Conservation (phyloP, 805 yeast species). For the Saturnispora dispora region DNA sequence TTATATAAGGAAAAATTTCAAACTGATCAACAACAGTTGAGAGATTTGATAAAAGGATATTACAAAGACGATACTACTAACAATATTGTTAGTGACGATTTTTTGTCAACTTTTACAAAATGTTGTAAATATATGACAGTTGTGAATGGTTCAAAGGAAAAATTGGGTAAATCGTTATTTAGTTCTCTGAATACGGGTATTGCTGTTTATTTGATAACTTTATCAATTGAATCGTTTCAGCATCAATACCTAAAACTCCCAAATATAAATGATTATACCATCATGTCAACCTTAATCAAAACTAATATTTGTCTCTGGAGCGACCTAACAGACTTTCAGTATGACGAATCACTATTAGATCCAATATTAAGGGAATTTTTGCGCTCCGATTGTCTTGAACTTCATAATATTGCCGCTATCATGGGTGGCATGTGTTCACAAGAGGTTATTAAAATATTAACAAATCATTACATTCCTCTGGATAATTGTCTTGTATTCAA, state of each 20-base stretch:
- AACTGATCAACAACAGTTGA: slow-evolving; percentile 37
- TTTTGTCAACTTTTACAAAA: slow-evolving; percentile 46
- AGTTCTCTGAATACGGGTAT: neutral
- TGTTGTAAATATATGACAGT: slow-evolving; percentile 47
- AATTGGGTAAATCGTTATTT: neutral
- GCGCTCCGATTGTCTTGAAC: slow-evolving; percentile 33
- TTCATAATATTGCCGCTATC: slow-evolving; percentile 55
- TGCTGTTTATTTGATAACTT: slow-evolving; percentile 35
- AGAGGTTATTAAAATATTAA: slow-evolving; percentile 66
- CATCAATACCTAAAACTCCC: slow-evolving; percentile 18
- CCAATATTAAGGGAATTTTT: slow-evolving; percentile 35
- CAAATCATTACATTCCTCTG: slow-evolving; percentile 74
- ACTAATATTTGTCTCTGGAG: slow-evolving; percentile 18
- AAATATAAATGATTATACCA: slow-evolving; percentile 14
- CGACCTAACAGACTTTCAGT: neutral
- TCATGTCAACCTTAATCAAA: slow-evolving; percentile 19
- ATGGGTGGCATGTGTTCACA: slow-evolving; percentile 85
- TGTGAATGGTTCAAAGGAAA: slow-evolving; percentile 5
- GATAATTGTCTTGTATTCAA: slow-evolving; percentile 65
- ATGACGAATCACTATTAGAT: slow-evolving; percentile 15
- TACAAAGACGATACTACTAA: slow-evolving; percentile 21
- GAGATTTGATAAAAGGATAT: slow-evolving; percentile 19
- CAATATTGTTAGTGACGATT: slow-evolving; percentile 24
- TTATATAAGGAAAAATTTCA: slow-evolving; percentile 50
- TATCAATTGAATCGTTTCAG: slow-evolving; percentile 26